Evolutionary conservation across 208 protist species (phyloP).

Genomic region (Acanthamoeba triangularis): DNA sequence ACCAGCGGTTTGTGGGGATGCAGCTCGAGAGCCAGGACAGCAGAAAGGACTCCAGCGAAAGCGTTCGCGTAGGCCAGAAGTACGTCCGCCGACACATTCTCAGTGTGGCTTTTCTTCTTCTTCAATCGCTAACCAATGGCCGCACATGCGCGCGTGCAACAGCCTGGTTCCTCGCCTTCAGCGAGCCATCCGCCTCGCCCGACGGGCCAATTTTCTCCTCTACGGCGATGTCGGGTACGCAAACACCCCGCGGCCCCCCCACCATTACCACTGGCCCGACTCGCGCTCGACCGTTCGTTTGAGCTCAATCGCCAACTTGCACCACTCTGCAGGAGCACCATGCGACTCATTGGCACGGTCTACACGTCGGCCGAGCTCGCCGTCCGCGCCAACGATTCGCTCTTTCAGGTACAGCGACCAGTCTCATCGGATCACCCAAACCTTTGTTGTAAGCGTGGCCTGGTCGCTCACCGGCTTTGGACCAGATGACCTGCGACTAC

Average conservation of each 20-base stretch:
- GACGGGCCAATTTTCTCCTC: constrained; percentile 23
- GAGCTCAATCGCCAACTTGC: not conserved
- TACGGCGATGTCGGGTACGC: constrained; percentile 43
- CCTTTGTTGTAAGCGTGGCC: not conserved
- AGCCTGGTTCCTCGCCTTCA: not conserved
- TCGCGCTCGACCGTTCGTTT: not conserved
- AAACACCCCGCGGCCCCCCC: not conserved
- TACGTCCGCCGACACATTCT: not conserved
- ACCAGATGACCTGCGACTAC: constrained; percentile 13
- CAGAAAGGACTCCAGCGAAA: not conserved
- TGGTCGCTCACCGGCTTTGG: not conserved
- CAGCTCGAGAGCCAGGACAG: not conserved
- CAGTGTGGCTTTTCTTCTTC: not conserved
- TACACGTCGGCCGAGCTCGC: constrained; percentile 67
- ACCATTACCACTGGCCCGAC: not conserved
- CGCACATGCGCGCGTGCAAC: not conserved
- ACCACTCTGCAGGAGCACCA: not conserved
- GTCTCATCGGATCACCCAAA: not conserved
- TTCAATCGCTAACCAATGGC: not conserved
- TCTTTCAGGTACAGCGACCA: constrained; percentile 6
- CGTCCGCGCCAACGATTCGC: constrained; percentile 62
- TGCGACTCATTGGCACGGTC: constrained; percentile 37
- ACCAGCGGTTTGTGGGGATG: constrained; percentile 3
- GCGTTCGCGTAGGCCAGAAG: not conserved
- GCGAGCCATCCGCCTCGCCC: not conserved